Evolutionary conservation across 2,329 filamentous ascomycete species (phyloP), one percentile per base, ranked within the genome.

Genomic region (Aspergillus aculeatus): DNA sequence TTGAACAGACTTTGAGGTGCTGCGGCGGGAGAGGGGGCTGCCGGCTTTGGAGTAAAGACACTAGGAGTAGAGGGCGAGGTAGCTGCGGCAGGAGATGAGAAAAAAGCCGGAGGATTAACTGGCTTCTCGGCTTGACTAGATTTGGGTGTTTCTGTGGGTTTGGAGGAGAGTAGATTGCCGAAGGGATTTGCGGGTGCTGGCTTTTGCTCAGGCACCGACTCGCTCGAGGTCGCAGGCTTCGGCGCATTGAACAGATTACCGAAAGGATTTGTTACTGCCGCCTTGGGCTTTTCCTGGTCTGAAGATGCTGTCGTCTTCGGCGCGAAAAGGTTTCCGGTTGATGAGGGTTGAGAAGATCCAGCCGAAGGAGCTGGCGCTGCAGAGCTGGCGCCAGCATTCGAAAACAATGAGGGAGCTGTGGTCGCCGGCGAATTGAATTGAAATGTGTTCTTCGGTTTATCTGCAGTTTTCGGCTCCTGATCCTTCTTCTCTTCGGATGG

Each of bases 261-360:
- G 47, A 70, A 70, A 26, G 66, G 68, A 29, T 65, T 69, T n/a
- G n/a, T 48, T 41, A 26, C 56, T 10, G 62, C 35, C 10, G 64
- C 38, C 38, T 66, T 58, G 4, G 66, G 32, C 38, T 64, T 59
- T 7, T 63, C 60, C 47, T 65, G 54, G 26, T 62, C 62, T 11
- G 56, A 47, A 32, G 64, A 47, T 9, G 61, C 50, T 3, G 63
- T 48, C 47, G 63, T 59, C 35, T 71, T 67, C 1, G 64, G 65
- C 26, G 62, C 63, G 57, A 72, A 68, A 10, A 69, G 48, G 47
- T 63, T 72, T 56, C 61, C 64, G 5, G 66, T 56, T 16, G 64
- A 58, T 7, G 65, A 54, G n/a, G 66, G 51, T 53, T 68, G 67
- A 47, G 66, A 66, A 10, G 64, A 49, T 3, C 55, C 59, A 56